Evolutionary conservation across 1,284 basidiomycete genomes (phyloP).

Genomic region (Ustilago cynodontis): DNA sequence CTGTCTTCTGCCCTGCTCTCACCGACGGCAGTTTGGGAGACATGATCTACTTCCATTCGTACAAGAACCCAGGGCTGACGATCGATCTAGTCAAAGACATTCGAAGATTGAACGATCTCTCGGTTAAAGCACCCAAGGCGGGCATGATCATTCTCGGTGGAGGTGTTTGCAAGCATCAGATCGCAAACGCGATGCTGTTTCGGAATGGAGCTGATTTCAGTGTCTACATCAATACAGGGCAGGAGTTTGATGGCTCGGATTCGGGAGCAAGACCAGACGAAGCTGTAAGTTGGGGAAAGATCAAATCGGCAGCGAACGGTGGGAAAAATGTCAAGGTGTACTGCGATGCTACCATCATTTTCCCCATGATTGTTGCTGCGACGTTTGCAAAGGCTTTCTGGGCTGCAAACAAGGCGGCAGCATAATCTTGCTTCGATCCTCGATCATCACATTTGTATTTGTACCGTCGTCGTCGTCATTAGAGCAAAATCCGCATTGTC

Average conservation of each 20-base stretch:
- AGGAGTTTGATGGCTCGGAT: conserved; percentile 98
- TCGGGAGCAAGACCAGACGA: conserved; percentile 97
- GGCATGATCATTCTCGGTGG: conserved; percentile 99
- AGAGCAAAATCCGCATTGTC: conserved; percentile 2
- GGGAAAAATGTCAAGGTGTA: conserved; percentile 88
- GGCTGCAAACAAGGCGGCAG: conserved; percentile 14
- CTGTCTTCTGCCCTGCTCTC: conserved; percentile 97
- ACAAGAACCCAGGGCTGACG: conserved; percentile 80
- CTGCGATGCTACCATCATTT: conserved; percentile 87
- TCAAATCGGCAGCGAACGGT: conserved; percentile 77
- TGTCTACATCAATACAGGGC: conserved; percentile 98
- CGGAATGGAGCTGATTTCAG: conserved; percentile 97
- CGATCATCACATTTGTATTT: conserved; percentile 20
- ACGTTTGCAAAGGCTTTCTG: conserved; percentile 75
- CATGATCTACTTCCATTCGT: conserved; percentile 98
- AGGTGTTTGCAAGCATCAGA: conserved; percentile 99
- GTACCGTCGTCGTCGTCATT: conserved; percentile 10
- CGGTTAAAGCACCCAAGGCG: conserved; percentile 88
- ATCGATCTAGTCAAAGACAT: conserved; percentile 97
- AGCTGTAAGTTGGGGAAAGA: conserved; percentile 99
- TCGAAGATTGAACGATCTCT: conserved; percentile 88
- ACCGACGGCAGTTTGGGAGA: conserved; percentile 98
- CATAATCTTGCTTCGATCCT: neutral
- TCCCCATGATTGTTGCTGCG: conserved; percentile 87
- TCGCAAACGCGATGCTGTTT: conserved; percentile 99